Evolutionary conservation across 805 yeast genomes (phyloP), one percentile per base, ranked within the genome.

Genomic region (Myxozyma lipomycoides): DNA sequence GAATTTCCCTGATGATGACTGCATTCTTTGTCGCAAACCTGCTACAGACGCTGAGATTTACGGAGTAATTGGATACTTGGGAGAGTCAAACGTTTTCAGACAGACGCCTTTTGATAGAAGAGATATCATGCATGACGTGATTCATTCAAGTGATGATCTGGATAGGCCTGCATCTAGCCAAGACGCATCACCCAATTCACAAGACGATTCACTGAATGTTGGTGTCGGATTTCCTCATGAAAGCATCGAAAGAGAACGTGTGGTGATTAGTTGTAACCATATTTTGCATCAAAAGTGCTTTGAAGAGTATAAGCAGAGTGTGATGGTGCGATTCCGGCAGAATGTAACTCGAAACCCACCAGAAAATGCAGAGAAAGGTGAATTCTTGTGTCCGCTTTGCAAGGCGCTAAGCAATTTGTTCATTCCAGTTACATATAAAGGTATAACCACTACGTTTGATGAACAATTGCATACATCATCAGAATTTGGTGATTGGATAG

Each of bases 301-400:
- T 61, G 67, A 78, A 46, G 80, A 81, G 51, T 86, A 81, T 62
- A 66, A 84, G 62, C 71, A 73, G 28, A 76, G 82, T n/a, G 73
- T 76, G 39, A 71, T 78, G 45, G 67, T 74, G 4, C 75, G 83
- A 15, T 52, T 45, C n/a, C 80, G 78, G 59, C 79, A 76, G 17
- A 95, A 88, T 62, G 79, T 89, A 30, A 86, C 95, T 0, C 74
- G 95, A 63, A 86, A 90, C 44, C 73, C 82, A 3, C 95, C 96
- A 0, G 95, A 84, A 56, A 81, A 85, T 55, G 68, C 74, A 10
- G 81, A 81, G 25, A 78, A 79, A 50, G 78, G 81, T 5, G 95
- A 90, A 61, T 84, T 86, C 58, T 69, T 86, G 23, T 91, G 98
- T 63, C 98, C 98, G 0, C 74, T 91, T 34, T 91, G 98, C 71